A percentile compares a stretch with the other conserved stretches of the same genome.
phyloP scores from a whole-genome alignment of 768 basidiomycete genomes.

The Russula earlei region DNA sequence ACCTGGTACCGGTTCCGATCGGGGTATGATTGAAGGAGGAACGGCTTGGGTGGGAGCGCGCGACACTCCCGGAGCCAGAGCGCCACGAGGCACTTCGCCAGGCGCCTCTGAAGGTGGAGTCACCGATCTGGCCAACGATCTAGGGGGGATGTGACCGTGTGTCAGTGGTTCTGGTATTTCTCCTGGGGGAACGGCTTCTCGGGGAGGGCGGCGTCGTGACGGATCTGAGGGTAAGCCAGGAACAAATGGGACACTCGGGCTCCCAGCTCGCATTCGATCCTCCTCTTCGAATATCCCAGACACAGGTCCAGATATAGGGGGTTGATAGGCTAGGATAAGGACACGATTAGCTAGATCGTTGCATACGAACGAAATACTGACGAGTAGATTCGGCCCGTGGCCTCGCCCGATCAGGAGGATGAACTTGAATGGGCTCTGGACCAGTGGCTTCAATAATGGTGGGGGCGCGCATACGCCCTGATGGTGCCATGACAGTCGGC shows the following conservation, averaged over 20 bases:
- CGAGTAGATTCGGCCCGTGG: constrained; percentile 1
- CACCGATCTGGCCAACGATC: background rate
- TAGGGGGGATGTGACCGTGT: background rate
- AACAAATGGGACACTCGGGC: constrained; percentile 2
- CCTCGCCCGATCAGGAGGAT: background rate
- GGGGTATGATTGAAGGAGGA: background rate
- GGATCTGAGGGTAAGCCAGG: background rate
- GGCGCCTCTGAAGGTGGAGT: background rate
- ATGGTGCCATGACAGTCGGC: background rate
- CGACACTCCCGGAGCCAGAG: background rate
- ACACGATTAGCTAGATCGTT: background rate
- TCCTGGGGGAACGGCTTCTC: background rate
- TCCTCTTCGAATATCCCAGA: background rate
- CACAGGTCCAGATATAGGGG: constrained; percentile 7
- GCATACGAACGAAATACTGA: background rate
- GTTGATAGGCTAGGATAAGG: constrained; percentile 2
- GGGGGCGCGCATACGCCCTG: constrained; percentile 3
- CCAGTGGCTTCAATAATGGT: constrained; percentile 14
- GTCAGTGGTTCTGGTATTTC: constrained; percentile 10
- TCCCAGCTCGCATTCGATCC: background rate
- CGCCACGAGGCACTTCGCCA: background rate
- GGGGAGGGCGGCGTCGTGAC: background rate
- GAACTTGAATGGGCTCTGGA: constrained; percentile 8
- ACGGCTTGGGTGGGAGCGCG: background rate
- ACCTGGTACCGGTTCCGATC: background rate